Evolutionary conservation across 1,139 yeast species (phyloP).

Genomic region (Candida neerlandica): DNA sequence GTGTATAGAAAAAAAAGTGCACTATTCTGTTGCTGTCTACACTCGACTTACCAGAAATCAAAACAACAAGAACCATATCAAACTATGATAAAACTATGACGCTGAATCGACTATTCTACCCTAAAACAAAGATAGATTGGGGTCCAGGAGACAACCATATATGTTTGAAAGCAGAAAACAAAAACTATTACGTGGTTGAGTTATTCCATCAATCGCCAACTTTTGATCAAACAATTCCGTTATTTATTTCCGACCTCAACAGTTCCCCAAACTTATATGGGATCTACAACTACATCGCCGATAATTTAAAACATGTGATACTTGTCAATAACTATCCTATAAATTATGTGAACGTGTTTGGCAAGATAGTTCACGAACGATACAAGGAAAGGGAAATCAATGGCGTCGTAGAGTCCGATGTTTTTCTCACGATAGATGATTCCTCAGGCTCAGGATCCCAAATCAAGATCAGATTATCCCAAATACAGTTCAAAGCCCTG

Average conservation of each 20-base stretch:
- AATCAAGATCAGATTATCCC: constrained; percentile 15
- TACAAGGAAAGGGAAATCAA: constrained; percentile 11
- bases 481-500: constrained; percentile 10
- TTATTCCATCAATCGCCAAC: constrained; percentile 21
- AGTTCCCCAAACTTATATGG: constrained; percentile 11
- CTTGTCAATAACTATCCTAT: constrained; percentile 23
- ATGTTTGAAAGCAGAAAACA: constrained; percentile 14
- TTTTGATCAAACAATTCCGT: constrained; percentile 15
- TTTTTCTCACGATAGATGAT: constrained; percentile 20
- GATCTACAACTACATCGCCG: constrained; percentile 16
- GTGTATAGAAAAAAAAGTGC: background rate
- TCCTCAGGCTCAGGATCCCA: constrained; percentile 16
- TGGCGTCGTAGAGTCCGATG: constrained; percentile 8
- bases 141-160: constrained; percentile 22
- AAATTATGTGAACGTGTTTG: constrained; percentile 16
- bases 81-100: constrained; percentile 4
- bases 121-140: constrained; percentile 13
- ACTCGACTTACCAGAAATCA: background rate
- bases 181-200: constrained; percentile 21
- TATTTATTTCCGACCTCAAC: constrained; percentile 20
- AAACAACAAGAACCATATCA: background rate
- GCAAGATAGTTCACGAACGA: constrained; percentile 19
- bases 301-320: constrained; percentile 14
- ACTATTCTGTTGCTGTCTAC: background rate
- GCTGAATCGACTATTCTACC: constrained; percentile 1